phyloP scores from a whole-genome alignment of 306 rosid species.

The Cercis canadensis region DNA sequence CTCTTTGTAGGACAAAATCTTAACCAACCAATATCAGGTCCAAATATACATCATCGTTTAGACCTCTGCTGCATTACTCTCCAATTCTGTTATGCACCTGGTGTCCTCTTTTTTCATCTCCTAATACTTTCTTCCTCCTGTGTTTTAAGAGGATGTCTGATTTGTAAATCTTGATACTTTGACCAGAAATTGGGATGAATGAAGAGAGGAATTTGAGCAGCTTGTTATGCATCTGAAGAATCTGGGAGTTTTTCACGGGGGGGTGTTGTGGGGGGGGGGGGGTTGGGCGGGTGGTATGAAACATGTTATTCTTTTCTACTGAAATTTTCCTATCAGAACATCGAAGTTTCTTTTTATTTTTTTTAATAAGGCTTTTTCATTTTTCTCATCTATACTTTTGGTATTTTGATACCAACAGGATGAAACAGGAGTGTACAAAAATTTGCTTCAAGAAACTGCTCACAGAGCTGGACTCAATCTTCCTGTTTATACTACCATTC shows the following conservation, averaged over 20 bases:
- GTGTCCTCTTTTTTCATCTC: background rate
- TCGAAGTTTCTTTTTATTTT: background rate
- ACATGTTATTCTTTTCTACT: conserved; percentile 11
- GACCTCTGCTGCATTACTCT: conserved; percentile 15
- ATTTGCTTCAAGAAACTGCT: conserved; percentile 90
- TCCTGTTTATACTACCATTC: conserved; percentile 72
- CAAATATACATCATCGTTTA: conserved; percentile 21
- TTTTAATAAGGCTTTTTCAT: background rate
- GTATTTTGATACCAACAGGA: conserved; percentile 49
- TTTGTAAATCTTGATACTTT: conserved; percentile 1
- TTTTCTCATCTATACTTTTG: background rate
- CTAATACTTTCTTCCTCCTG: conserved; percentile 1
- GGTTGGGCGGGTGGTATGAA: background rate
- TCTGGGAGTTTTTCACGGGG: conserved; percentile 6
- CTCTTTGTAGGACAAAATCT: conserved; percentile 8
- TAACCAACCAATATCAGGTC: conserved; percentile 22
- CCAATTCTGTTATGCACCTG: conserved; percentile 1
- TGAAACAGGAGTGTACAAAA: conserved; percentile 87
- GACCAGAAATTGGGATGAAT: conserved; percentile 29
- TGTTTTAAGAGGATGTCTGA: conserved; percentile 3
- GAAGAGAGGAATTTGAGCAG: conserved; percentile 7
- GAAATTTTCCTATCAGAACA: conserved; percentile 7
- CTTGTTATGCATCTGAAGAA: conserved; percentile 21
- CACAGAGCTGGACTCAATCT: conserved; percentile 87
- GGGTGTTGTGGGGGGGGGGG: background rate